Base-by-base conservation (phyloP, 2,329 filamentous ascomycete species). In the Pseudodiploospora longispora region DNA sequence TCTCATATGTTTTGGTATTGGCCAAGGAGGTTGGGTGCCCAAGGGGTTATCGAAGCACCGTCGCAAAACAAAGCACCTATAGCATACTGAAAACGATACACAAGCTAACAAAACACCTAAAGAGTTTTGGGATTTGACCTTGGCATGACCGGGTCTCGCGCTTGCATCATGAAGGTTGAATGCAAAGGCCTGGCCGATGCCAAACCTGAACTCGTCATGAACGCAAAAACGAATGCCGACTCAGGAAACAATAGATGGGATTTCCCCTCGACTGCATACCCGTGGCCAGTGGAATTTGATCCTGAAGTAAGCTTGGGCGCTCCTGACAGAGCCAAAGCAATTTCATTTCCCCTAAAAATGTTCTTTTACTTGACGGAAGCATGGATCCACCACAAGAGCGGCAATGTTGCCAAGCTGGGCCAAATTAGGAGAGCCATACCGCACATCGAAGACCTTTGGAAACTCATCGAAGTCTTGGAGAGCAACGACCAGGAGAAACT, bases 51-150 rank as follows among this genome's bases (percentile, higher is more conserved):
- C 2, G 19, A 19, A 19, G 19, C 19, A 19, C 19, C 19, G 19
- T 19, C 19, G 19, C 19, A 19, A 19, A 19, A 19, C 19, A 19
- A 2, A 19, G 19, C 19, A 19, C 19, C 19, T 19, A 19, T 3
- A 19, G 19, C 19, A 19, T 19, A 19, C 19, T 19, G 19, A 19
- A 3, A 19, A 19, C 19, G 19, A 19, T 19, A 19, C 19, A 19
- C 19, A 19, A 19, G 19, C 19, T 19, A 19, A 19, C 19, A 19
- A 19, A 19, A 19, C 19, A 3, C 32, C 32, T 34, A 12, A 27
- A 41, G 40, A 6, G 40, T 41, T 4, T 32, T 41, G 2, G 40
- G 40, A 19, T 32, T 41, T 12, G 40, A 41, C 31, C 30, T 41
- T 12, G 40, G 40, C 12, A 41, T 35, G 30, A 34, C 40, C 10